phyloP scores from a whole-genome alignment of 495 filamentous ascomycete species.

The Penicillium chermesinum region DNA sequence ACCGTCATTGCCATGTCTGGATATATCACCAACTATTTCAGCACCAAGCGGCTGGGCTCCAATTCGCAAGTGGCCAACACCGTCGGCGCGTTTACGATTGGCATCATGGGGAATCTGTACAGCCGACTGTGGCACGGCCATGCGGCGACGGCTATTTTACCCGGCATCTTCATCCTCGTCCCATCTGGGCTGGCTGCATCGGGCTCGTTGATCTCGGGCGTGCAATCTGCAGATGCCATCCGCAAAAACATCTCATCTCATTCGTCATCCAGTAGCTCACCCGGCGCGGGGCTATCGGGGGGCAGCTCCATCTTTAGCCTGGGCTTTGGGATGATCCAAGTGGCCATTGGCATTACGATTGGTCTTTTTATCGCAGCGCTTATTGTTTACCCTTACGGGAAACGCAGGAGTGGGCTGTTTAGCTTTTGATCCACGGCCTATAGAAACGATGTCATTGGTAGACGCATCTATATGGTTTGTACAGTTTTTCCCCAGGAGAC shows the following conservation, averaged over 20 bases:
- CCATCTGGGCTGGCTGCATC: conserved; percentile 77
- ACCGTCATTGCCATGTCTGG: conserved; percentile 69
- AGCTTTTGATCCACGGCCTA: conserved; percentile 56
- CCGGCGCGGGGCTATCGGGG: conserved; percentile 12
- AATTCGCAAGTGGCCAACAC: conserved; percentile 79
- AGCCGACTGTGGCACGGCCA: conserved; percentile 72
- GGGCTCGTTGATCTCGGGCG: conserved; percentile 70
- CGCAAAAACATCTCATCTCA: conserved; percentile 44
- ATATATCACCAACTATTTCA: conserved; percentile 79
- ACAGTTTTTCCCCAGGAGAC: no score
- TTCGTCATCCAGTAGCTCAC: neutral
- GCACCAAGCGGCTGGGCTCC: conserved; percentile 58
- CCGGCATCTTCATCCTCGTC: conserved; percentile 87
- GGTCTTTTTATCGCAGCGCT: conserved; percentile 78
- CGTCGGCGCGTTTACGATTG: conserved; percentile 75
- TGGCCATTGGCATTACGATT: conserved; percentile 86
- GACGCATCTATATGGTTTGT: no score
- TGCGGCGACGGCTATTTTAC: conserved; percentile 77
- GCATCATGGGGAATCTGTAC: conserved; percentile 79
- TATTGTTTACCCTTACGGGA: conserved; percentile 83
- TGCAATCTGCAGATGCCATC: conserved; percentile 71
- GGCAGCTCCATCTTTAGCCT: conserved; percentile 24
- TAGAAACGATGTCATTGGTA: no score
- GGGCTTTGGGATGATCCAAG: conserved; percentile 57
- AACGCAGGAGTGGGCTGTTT: conserved; percentile 78